A percentile compares a stretch with the other conserved stretches of the same genome.
These are phyloP conservation scores for Cyberlindnera xylosilytica DNA, from an alignment of 805 yeast species.

Conservation along the genomic window DNA sequence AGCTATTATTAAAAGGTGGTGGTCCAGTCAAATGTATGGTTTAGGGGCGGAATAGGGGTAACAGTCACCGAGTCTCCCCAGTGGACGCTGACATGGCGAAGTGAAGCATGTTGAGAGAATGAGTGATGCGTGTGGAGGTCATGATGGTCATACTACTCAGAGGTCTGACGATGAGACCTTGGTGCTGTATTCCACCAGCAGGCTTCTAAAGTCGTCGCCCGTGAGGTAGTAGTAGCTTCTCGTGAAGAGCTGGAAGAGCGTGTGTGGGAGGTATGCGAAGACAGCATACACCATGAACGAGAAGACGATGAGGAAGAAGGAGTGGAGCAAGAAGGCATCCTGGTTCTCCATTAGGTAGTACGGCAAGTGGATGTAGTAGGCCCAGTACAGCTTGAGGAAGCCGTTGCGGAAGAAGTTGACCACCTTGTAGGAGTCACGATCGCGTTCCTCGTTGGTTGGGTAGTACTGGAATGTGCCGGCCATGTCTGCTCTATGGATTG, in stretches of 20 bases:
- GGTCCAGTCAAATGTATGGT: too few relatives aligned
- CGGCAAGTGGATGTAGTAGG: constrained; percentile 42
- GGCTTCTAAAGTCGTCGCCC: constrained; percentile 30
- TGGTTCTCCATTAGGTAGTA: constrained; percentile 41
- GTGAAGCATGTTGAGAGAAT: not conserved
- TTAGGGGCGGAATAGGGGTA: not conserved
- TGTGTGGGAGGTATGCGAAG: constrained; percentile 29
- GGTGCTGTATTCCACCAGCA: constrained; percentile 18
- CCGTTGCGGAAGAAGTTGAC: constrained; percentile 28
- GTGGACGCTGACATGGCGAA: too few relatives aligned
- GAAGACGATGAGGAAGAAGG: constrained; percentile 35
- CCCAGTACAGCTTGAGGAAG: constrained; percentile 38
- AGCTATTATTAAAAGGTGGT: too few relatives aligned
- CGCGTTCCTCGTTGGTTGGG: constrained; percentile 29
- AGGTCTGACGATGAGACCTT: not conserved
- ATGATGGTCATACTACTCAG: not conserved
- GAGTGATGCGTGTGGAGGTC: too few relatives aligned
- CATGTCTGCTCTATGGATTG: constrained; percentile 5
- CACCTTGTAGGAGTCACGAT: constrained; percentile 24
- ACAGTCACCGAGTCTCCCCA: not conserved
- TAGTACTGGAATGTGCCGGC: constrained; percentile 29
- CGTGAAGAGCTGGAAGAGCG: constrained; percentile 22
- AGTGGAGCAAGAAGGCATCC: constrained; percentile 39
- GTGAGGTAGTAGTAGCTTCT: constrained; percentile 32
- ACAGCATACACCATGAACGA: constrained; percentile 38